Conservation (phyloP, 1,139 yeast genomes). For the Scheffersomyces stambukii region DNA sequence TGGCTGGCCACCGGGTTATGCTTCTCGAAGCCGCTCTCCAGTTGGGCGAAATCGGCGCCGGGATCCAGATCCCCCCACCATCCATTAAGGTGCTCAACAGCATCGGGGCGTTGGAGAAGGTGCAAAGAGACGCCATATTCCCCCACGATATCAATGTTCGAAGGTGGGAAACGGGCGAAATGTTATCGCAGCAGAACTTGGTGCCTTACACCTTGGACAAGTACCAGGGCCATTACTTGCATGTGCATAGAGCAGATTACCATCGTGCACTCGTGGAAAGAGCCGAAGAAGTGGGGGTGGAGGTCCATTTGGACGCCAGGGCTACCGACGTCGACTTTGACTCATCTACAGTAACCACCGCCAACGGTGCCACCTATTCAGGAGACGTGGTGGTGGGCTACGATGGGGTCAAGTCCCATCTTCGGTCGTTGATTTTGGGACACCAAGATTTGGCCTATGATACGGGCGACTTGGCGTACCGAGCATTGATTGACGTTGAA, state of each 20-base stretch:
- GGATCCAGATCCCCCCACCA: conserved; percentile 34
- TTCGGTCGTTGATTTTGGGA: conserved; percentile 12
- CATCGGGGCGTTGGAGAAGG: conserved; percentile 20
- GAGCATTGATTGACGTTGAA: conserved; percentile 15
- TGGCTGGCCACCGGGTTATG: conserved; percentile 29
- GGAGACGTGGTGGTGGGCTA: conserved; percentile 35
- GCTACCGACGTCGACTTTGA: conserved; percentile 20
- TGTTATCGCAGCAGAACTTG: conserved; percentile 18
- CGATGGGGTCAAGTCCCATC: conserved; percentile 30
- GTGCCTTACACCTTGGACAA: conserved; percentile 16
- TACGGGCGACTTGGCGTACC: conserved; percentile 15
- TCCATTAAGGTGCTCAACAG: conserved; percentile 19
- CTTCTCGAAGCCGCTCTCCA: conserved; percentile 27
- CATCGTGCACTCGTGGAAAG: conserved; percentile 19
- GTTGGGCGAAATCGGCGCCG: conserved; percentile 40
- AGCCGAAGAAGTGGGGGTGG: conserved; percentile 21
- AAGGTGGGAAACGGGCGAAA: conserved; percentile 20
- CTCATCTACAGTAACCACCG: conserved; percentile 16
- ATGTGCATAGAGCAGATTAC: conserved; percentile 27
- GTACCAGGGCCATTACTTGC: conserved; percentile 20
- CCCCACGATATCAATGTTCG: conserved; percentile 21
- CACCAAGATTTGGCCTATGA: conserved; percentile 14
- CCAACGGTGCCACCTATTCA: conserved; percentile 16
- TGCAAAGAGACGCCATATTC: conserved; percentile 16
- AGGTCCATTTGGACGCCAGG: conserved; percentile 15